These are phyloP conservation scores for Fusarium subtropicale DNA, from an alignment of 2,329 filamentous ascomycete species.

Conservation along the genomic window DNA sequence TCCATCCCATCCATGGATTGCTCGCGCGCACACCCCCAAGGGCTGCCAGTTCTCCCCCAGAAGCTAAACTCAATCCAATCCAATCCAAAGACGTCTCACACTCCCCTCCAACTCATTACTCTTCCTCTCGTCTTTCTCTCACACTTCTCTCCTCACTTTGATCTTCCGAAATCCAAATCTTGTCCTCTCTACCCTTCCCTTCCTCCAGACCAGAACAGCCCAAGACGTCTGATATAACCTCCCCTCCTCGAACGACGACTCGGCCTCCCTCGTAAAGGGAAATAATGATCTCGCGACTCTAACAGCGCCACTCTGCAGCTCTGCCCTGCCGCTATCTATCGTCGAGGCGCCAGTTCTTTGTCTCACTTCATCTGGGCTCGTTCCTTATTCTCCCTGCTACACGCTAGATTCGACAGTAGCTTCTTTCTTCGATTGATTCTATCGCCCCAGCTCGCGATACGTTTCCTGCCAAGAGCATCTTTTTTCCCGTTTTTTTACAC, in stretches of 20 bases:
- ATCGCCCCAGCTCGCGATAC: conserved; percentile 22
- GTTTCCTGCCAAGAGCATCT: conserved; percentile 18
- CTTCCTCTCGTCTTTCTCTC: conserved; percentile 38
- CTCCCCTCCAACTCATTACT: conserved; percentile 37
- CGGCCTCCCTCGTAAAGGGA: conserved; percentile 39
- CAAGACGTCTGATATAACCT: conserved; percentile 37
- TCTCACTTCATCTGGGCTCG: conserved; percentile 47
- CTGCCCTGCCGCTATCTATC: conserved; percentile 43
- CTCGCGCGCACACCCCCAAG: conserved; percentile 36
- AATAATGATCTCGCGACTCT: conserved; percentile 47
- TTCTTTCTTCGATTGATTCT: conserved; percentile 36
- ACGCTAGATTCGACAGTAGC: conserved; percentile 44
- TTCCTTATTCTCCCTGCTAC: conserved; percentile 46
- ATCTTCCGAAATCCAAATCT: conserved; percentile 40
- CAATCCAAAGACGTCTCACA: conserved; percentile 45
- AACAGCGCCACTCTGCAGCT: conserved; percentile 44
- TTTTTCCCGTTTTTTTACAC: background rate
- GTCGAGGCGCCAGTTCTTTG: conserved; percentile 50
- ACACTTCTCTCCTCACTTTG: conserved; percentile 41
- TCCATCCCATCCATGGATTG: background rate
- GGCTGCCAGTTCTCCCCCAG: conserved; percentile 37
- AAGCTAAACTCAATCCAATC: conserved; percentile 46
- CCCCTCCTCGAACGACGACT: conserved; percentile 39
- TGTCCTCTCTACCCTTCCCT: conserved; percentile 25
- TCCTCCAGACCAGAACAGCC: conserved; percentile 18